These are phyloP conservation scores for Craspedostauros australis DNA, from an alignment of 108 stramenopile species.

Conservation along the genomic window DNA sequence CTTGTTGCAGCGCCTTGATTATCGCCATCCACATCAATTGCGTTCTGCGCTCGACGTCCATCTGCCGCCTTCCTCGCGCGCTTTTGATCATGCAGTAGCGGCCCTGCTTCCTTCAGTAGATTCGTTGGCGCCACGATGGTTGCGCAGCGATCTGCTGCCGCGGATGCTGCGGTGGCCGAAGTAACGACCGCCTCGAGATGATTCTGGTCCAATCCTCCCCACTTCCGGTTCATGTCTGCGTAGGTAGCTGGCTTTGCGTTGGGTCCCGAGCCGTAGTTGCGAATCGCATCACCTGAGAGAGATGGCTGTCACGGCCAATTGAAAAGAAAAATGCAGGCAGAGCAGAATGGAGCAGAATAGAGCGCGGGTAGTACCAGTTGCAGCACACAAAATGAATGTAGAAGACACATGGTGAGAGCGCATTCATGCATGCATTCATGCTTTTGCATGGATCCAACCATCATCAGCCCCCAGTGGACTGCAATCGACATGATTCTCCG, in stretches of 20 bases:
- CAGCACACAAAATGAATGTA: neutral
- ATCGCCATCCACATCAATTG: slow-evolving; percentile 16
- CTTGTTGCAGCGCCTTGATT: neutral
- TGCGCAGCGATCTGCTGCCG: neutral
- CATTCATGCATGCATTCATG: neutral
- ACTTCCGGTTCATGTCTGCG: slow-evolving; percentile 48
- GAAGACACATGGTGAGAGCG: neutral
- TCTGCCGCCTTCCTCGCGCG: neutral
- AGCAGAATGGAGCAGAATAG: neutral
- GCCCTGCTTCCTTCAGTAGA: slow-evolving; percentile 8
- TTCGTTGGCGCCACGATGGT: slow-evolving; percentile 8
- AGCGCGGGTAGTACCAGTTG: too few species aligned
- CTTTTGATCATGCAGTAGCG: neutral
- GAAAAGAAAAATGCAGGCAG: slow-evolving; percentile 2
- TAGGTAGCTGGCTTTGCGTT: slow-evolving; percentile 37
- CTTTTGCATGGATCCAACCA: too few species aligned
- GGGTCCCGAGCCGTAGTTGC: neutral
- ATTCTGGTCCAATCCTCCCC: slow-evolving; percentile 22
- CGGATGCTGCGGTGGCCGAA: slow-evolving; percentile 9
- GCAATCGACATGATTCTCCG: neutral
- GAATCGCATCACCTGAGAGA: slow-evolving; percentile 5
- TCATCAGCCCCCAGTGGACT: neutral
- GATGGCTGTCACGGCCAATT: neutral
- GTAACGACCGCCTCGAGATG: slow-evolving; percentile 25
- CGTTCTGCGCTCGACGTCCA: slow-evolving; percentile 28